phyloP scores from a whole-genome alignment of 306 rosid species.

The Ceratonia siliqua region DNA sequence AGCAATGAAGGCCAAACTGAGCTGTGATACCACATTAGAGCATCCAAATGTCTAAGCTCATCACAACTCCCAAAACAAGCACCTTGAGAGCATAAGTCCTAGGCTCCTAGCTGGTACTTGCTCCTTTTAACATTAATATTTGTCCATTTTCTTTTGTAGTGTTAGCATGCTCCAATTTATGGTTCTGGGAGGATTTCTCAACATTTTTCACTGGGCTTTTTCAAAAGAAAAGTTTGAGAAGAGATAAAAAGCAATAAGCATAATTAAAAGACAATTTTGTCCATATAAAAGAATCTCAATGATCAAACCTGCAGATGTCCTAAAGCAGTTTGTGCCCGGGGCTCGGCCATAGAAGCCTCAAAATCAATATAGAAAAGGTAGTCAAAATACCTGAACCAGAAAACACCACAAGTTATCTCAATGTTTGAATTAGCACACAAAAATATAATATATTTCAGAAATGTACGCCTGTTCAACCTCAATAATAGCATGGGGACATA shows the following conservation, averaged over 20 bases:
- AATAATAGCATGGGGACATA: not conserved
- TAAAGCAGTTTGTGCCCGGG: slow-evolving; percentile 59
- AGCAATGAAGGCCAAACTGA: not conserved
- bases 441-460: slow-evolving; percentile 6
- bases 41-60: not conserved
- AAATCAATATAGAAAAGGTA: slow-evolving; percentile 62
- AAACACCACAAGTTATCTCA: slow-evolving; percentile 5
- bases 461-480: not conserved
- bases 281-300: slow-evolving; percentile 21
- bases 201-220: not conserved
- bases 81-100: not conserved
- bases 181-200: not conserved
- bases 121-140: not conserved
- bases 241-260: not conserved
- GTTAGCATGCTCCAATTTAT: slow-evolving; percentile 9
- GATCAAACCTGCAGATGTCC: slow-evolving; percentile 54
- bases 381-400: slow-evolving; percentile 49
- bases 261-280: slow-evolving; percentile 18
- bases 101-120: not conserved
- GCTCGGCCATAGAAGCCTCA: slow-evolving; percentile 63
- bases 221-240: not conserved
- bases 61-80: not conserved
- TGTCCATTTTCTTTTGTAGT: not conserved
- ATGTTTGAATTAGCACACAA: slow-evolving; percentile 14
- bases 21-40: not conserved